phyloP scores from a whole-genome alignment of 2,329 filamentous ascomycete species.

The Aurifilum marmelostoma region DNA sequence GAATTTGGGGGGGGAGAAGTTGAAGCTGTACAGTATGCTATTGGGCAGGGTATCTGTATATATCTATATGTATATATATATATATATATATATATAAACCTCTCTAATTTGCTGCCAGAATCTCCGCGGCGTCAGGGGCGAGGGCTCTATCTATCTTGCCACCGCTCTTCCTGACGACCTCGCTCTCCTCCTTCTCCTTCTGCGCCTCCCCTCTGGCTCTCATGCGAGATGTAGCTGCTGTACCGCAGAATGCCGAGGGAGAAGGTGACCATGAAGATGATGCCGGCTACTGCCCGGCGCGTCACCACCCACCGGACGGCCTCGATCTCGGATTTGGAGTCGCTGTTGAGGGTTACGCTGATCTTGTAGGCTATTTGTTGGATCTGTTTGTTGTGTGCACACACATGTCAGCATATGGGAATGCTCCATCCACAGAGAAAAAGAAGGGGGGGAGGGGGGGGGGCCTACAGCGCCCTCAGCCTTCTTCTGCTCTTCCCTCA shows the following conservation, averaged over 20 bases:
- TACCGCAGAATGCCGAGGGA: slow-evolving; percentile 64
- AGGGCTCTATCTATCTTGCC: slow-evolving; percentile 51
- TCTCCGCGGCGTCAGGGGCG: slow-evolving; percentile 58
- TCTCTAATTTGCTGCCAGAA: slow-evolving; percentile 58
- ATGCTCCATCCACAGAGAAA: too few relatives aligned
- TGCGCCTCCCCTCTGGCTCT: slow-evolving; percentile 53
- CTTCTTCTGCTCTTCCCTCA: slow-evolving; percentile 82
- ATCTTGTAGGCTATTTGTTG: slow-evolving; percentile 98
- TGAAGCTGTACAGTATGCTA: slow-evolving; percentile 1
- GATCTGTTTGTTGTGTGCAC: slow-evolving; percentile 59
- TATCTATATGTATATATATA: slow-evolving; percentile 9
- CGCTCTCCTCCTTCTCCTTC: slow-evolving; percentile 47
- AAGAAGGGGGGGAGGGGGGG: slow-evolving; percentile 27
- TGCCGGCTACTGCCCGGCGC: slow-evolving; percentile 64
- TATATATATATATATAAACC: neutral
- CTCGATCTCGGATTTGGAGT: slow-evolving; percentile 90
- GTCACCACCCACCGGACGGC: slow-evolving; percentile 84
- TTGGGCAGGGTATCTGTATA: slow-evolving; percentile 26
- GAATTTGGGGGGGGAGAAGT: neutral
- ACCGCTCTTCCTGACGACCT: slow-evolving; percentile 46
- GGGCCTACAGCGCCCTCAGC: slow-evolving; percentile 74
- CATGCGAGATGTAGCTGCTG: slow-evolving; percentile 57
- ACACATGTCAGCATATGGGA: neutral
- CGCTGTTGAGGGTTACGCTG: slow-evolving; percentile 84
- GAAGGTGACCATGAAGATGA: slow-evolving; percentile 66